phyloP scores from a whole-genome alignment of 495 filamentous ascomycete genomes.

The Podospora didyma region DNA sequence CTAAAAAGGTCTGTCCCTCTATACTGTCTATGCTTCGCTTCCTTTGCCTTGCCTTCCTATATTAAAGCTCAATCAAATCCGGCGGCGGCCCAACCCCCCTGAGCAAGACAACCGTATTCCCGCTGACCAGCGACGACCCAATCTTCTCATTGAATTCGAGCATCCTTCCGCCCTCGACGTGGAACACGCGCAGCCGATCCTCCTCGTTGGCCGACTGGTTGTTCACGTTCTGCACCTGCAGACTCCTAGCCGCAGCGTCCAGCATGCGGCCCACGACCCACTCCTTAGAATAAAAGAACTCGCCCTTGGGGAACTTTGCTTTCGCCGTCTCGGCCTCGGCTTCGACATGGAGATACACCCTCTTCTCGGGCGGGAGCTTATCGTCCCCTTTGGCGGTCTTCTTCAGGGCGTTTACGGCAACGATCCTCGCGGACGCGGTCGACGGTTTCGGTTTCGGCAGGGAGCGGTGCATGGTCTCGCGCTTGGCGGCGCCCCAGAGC shows the following conservation, averaged over 20 bases:
- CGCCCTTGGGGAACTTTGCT: constrained; percentile 68
- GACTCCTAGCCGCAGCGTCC: constrained; percentile 76
- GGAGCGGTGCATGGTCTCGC: constrained; percentile 31
- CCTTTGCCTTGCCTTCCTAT: no score
- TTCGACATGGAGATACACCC: constrained; percentile 83
- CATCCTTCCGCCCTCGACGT: constrained; percentile 83
- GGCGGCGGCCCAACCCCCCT: constrained; percentile 69
- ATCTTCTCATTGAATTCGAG: constrained; percentile 82
- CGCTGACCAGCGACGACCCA: constrained; percentile 63
- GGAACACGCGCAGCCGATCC: constrained; percentile 77
- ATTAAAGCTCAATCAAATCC: constrained; percentile 41
- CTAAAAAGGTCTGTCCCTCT: no score
- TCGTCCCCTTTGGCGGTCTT: constrained; percentile 84
- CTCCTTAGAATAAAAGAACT: constrained; percentile 79
- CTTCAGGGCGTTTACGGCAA: constrained; percentile 72
- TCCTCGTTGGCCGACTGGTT: constrained; percentile 76
- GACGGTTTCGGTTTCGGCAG: constrained; percentile 59
- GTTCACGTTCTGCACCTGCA: constrained; percentile 85
- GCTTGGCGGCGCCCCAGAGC: constrained; percentile 48
- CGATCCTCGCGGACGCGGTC: constrained; percentile 52
- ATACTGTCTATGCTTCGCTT: no score
- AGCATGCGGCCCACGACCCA: constrained; percentile 88
- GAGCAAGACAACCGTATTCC: constrained; percentile 85
- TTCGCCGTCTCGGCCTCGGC: constrained; percentile 75
- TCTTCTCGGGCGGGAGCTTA: constrained; percentile 69